Conservation (phyloP, 2,329 filamentous ascomycete species). For the Hymenoscyphus repandus region DNA sequence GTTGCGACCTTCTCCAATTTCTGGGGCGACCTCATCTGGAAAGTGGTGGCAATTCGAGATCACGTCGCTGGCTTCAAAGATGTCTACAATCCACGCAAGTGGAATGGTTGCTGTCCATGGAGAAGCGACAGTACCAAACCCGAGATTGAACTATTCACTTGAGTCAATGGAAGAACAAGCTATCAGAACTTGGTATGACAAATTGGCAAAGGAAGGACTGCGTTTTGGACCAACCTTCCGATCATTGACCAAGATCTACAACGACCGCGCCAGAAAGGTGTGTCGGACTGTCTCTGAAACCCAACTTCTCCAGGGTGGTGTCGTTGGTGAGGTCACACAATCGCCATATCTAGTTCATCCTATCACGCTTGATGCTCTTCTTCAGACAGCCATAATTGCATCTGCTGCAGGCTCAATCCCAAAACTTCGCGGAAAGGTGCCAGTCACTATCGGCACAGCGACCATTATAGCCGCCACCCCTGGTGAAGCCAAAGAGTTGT, state of each 20-base stretch:
- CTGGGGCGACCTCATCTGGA: constrained; percentile 3
- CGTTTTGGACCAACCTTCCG: constrained; percentile 37
- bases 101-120: constrained; percentile 5
- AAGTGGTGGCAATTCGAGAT: constrained; percentile 17
- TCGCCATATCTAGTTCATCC: constrained; percentile 44
- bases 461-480: background rate
- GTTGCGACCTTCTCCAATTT: constrained; percentile 5
- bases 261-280: constrained; percentile 9
- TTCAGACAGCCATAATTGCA: constrained; percentile 40
- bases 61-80: background rate
- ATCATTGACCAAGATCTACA: constrained; percentile 28
- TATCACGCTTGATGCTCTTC: constrained; percentile 49
- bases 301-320: constrained; percentile 6
- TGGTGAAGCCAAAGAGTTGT: background rate
- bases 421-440: constrained; percentile 9
- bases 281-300: constrained; percentile 4
- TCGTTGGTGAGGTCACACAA: background rate
- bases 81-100: constrained; percentile 9
- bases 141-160: background rate
- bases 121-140: background rate
- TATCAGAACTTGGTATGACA: constrained; percentile 29
- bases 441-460: constrained; percentile 7
- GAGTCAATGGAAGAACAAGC: constrained; percentile 5
- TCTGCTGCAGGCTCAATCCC: constrained; percentile 11
- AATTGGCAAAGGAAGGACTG: constrained; percentile 34